Evolutionary conservation across 805 yeast genomes (phyloP).

Genomic region (Wickerhamiella galacta): DNA sequence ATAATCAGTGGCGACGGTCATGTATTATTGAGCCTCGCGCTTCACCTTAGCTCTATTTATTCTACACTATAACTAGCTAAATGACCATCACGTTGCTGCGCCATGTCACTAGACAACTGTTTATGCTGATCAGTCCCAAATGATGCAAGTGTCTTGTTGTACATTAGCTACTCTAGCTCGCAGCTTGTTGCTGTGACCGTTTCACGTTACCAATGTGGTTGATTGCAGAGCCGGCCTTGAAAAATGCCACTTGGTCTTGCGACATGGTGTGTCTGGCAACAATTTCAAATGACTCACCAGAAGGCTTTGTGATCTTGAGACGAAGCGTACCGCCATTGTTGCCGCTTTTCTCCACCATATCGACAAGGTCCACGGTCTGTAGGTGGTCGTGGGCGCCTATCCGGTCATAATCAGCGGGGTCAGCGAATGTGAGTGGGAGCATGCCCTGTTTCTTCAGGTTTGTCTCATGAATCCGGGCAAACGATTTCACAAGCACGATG

Average conservation of each 20-base stretch:
- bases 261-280: conserved; percentile 92
- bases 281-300: conserved; percentile 55
- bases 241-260: conserved; percentile 84
- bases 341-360: conserved; percentile 66
- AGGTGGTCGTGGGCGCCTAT: conserved; percentile 62
- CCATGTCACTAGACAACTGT: not conserved
- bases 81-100: not conserved
- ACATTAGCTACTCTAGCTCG: not conserved
- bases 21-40: conserved; percentile 22
- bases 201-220: conserved; percentile 60
- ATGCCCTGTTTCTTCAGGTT: conserved; percentile 96
- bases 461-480: conserved; percentile 97
- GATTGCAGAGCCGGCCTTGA: conserved; percentile 95
- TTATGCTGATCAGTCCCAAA: not conserved
- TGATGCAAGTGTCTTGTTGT: not conserved
- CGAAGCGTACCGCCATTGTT: conserved; percentile 70
- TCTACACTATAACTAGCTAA: no score
- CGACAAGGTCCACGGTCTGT: conserved; percentile 56
- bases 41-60: conserved; percentile 1
- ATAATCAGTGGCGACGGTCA: conserved; percentile 23
- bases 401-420: conserved; percentile 77
- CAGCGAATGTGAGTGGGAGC: conserved; percentile 83
- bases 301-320: conserved; percentile 51
- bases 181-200: not conserved
- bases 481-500: conserved; percentile 77